Percentiles rank a stretch among this genome's conserved stretches.
phyloP scores from a whole-genome alignment of 2,329 filamentous ascomycete species.

The Graphilbum sp. region DNA sequence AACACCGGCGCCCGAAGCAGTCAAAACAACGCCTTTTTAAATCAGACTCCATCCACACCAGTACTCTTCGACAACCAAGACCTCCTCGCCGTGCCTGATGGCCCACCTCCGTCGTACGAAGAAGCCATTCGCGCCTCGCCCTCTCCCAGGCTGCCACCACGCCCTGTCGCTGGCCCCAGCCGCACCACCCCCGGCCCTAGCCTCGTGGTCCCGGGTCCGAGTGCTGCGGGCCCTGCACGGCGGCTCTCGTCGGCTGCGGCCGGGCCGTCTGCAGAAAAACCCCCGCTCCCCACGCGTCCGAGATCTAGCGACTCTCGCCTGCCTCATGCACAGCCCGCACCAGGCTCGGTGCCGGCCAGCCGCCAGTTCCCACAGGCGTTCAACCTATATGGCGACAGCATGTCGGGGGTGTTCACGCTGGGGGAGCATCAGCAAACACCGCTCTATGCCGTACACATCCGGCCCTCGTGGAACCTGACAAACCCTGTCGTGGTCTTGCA shows the following conservation, averaged over 20 bases:
- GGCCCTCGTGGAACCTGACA: slow-evolving; percentile 11
- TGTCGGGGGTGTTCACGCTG: slow-evolving; percentile 11
- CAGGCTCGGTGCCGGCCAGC: slow-evolving; percentile 7
- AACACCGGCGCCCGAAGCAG: too few species aligned
- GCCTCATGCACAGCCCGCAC: not conserved
- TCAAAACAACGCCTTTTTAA: slow-evolving; percentile 2
- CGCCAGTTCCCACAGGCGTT: slow-evolving; percentile 18
- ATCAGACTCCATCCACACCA: slow-evolving; percentile 7
- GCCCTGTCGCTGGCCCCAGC: not conserved
- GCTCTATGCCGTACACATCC: slow-evolving; percentile 16
- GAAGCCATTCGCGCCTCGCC: slow-evolving; percentile 3
- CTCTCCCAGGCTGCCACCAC: not conserved
- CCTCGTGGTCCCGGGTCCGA: not conserved
- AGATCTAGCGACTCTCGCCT: too few species aligned
- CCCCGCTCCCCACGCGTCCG: not conserved
- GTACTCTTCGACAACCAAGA: slow-evolving; percentile 1
- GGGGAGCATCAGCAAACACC: slow-evolving; percentile 17
- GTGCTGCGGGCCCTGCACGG: too few species aligned
- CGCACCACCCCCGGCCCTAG: not conserved
- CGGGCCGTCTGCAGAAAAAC: not conserved
- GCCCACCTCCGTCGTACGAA: slow-evolving; percentile 9
- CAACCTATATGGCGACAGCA: slow-evolving; percentile 15
- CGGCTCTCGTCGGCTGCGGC: not conserved
- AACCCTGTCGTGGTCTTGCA: slow-evolving; percentile 18
- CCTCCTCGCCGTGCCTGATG: slow-evolving; percentile 1